These are phyloP conservation scores for Penicillium canariense DNA, from an alignment of 495 filamentous ascomycete species.

Conservation along the genomic window DNA sequence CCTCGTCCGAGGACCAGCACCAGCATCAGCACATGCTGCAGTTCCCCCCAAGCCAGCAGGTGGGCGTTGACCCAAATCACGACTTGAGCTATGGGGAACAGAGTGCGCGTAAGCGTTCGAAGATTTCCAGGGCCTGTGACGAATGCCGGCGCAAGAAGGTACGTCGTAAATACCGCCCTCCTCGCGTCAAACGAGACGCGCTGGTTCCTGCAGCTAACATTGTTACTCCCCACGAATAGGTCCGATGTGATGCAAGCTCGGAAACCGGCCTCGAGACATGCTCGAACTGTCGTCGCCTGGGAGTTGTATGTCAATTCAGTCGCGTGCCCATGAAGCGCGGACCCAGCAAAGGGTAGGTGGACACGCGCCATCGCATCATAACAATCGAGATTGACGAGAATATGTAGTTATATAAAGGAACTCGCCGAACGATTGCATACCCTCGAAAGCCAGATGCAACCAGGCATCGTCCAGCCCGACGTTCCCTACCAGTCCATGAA, in stretches of 20 bases:
- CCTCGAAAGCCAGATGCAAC: constrained; percentile 68
- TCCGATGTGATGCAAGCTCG: constrained; percentile 85
- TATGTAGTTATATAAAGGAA: constrained; percentile 86
- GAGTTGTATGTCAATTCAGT: constrained; percentile 80
- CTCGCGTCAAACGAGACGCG: constrained; percentile 18
- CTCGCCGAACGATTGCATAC: constrained; percentile 83
- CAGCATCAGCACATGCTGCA: constrained; percentile 49
- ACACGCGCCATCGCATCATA: neutral
- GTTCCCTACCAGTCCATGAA: constrained; percentile 49
- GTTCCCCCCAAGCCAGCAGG: constrained; percentile 49
- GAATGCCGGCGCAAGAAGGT: constrained; percentile 94
- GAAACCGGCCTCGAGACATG: constrained; percentile 78
- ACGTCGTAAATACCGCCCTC: constrained; percentile 14
- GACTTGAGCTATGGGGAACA: constrained; percentile 55
- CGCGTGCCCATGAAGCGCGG: constrained; percentile 92
- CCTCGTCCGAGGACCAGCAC: constrained; percentile 42
- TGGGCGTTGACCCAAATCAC: constrained; percentile 51
- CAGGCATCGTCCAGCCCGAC: constrained; percentile 44
- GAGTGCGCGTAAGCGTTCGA: constrained; percentile 78
- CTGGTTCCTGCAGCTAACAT: constrained; percentile 19
- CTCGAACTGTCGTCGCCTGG: constrained; percentile 78
- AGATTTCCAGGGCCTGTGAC: constrained; percentile 92
- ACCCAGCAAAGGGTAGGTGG: constrained; percentile 82
- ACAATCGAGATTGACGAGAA: constrained; percentile 22
- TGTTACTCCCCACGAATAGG: constrained; percentile 42